Base-by-base conservation (phyloP, 2,329 filamentous ascomycete genomes). In the Cladophialophora bantiana region DNA sequence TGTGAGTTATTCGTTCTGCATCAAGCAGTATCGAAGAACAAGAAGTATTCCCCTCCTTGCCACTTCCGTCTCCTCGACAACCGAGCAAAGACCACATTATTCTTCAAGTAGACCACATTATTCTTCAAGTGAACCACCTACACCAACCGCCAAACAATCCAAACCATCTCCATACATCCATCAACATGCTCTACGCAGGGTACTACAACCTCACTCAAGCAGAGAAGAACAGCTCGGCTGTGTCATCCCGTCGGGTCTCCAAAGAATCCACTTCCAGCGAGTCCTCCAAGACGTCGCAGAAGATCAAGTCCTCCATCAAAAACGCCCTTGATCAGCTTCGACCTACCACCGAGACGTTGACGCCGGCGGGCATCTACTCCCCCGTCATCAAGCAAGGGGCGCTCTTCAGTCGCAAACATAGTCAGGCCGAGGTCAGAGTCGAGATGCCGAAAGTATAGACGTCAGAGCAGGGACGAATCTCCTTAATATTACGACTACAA, bases 111-210 rank as follows among this genome's bases (percentile, higher is more conserved):
- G 6, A 6, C 40, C 35, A 56, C 59, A 56, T 45, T 55, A 66
- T 18, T 42, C 40, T 35, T 56, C 38, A 38, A 26, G 26, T 26
- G 26, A 26, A 26, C 26, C 26, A 26, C 26, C 26, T 26, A 26
- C 26, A 26, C 3, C 26, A 26, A 56, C 64, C 53, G 62, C 18
- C 58, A 40, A 57, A 12, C 50, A 38, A 66, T 18, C n/a, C 32
- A 32, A 55, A 58, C 59, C 38, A 42, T 31, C 9, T 34, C 13
- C 31, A 35, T 55, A 48, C 59, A 32, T 63, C 38, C 18, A 36
- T 48, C 65, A 69, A 62, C 20, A 73, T 73, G 71, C 66, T 62
- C 42, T 68, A 71, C 64, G 57, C 66, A n/a, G 69, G 65, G 34
- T 72, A 70, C 59, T 68, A 69, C 63, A 70, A 70, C 69, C 58